Conservation (phyloP, 768 basidiomycete genomes). For the Naganishia vaughanmartiniae region DNA sequence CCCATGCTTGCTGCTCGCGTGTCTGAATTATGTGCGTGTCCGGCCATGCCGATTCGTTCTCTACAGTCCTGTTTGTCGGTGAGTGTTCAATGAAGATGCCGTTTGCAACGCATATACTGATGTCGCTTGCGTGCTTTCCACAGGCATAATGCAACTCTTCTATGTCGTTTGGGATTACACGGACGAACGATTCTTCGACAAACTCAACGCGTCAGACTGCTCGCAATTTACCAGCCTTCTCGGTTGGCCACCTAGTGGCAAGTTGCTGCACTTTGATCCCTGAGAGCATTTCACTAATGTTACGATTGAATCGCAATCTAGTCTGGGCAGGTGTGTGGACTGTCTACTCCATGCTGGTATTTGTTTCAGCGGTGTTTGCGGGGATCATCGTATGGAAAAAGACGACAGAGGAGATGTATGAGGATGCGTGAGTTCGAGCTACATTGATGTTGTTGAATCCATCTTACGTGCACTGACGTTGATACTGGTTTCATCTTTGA, state of each 20-base stretch:
- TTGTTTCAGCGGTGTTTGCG: constrained; percentile 74
- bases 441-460: background rate
- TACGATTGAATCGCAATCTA: constrained; percentile 44
- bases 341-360: constrained; percentile 68
- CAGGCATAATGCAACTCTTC: constrained; percentile 54
- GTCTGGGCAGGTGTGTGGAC: constrained; percentile 88
- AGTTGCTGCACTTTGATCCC: constrained; percentile 21
- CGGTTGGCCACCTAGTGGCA: constrained; percentile 50
- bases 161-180: constrained; percentile 93
- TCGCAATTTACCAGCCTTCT: constrained; percentile 79
- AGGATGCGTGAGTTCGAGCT: constrained; percentile 41
- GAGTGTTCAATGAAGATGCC: background rate
- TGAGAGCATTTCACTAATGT: constrained; percentile 6
- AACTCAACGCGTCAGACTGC: constrained; percentile 87
- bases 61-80: constrained; percentile 43
- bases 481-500: background rate
- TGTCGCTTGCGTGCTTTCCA: no score
- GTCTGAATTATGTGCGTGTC: no score
- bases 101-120: background rate
- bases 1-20: no score
- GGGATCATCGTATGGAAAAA: constrained; percentile 79
- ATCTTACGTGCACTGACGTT: background rate
- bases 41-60: no score
- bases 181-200: constrained; percentile 92
- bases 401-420: constrained; percentile 47